Evolutionary conservation across 331 rosid species (phyloP), one percentile per base, ranked within the genome.

Genomic region (Dryas integrifolia): DNA sequence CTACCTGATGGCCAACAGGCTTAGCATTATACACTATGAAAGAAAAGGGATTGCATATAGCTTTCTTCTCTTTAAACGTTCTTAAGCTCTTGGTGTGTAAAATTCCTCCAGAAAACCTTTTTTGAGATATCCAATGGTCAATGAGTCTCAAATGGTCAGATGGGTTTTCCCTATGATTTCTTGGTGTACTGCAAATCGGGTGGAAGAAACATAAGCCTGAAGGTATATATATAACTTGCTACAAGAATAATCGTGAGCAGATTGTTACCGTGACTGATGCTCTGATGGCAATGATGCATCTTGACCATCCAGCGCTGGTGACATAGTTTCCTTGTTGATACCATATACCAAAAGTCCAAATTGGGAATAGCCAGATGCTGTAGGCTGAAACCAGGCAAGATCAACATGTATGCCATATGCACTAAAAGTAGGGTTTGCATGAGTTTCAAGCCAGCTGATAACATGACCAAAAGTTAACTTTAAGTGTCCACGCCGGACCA

Each of bases 1-100:
- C 40, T 84, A 95, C 99, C 99, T 95, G 97, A 87, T 92, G 99
- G 18, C 97, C 97, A 39, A 92, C 58, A 18, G 99, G 98, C 65
- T 84, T 95, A 41, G 93, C 84, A 80, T 92, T 92, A 70, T 85
- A 80, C 39, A 95, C 74, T 55, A 90, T 10, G 66, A 95, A 92
- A 64, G 88, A 85, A 67, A 88, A 62, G 7, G 87, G 96, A 81
- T 77, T 88, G 55, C 52, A 87, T 55, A 92, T 62, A 58, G 83
- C 77, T 76, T 48, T 84, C 83, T 75, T 88, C 86, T 95, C 97
- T 79, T 89, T 89, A 76, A 95, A 82, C 24, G 74, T 65, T 76
- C 88, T 81, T 69, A 95, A 80, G 89, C 81, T 90, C 81, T 86
- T 85, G 52, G 77, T 60, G 41, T 83, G 81, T 72, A 95, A 82